These are phyloP conservation scores for Protomyces pachydermus DNA, from an alignment of 1,139 yeast genomes.

Conservation along the genomic window DNA sequence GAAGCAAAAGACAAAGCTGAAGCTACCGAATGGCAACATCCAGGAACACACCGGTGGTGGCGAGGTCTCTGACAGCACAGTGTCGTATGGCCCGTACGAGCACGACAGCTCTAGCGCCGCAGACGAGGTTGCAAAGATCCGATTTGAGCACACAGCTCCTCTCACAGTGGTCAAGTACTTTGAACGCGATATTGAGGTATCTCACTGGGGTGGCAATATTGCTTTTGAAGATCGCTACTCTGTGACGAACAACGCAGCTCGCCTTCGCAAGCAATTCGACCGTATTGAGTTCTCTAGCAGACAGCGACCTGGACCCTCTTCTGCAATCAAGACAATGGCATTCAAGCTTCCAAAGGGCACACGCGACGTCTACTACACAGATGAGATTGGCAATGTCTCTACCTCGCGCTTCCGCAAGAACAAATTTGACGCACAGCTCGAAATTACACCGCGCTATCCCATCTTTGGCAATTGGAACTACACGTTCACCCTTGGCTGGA, in stretches of 20 bases:
- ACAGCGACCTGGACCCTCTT: constrained; percentile 36
- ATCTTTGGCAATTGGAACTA: constrained; percentile 94
- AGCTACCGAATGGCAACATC: constrained; percentile 28
- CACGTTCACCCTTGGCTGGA: constrained; percentile 94
- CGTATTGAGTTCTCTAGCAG: constrained; percentile 41
- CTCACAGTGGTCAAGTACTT: constrained; percentile 56
- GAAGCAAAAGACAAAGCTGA: constrained; percentile 46
- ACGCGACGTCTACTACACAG: constrained; percentile 70
- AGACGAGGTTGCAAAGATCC: constrained; percentile 46
- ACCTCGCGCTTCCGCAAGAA: constrained; percentile 51
- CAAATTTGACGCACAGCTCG: constrained; percentile 45
- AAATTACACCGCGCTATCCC: constrained; percentile 83
- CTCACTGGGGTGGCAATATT: constrained; percentile 62
- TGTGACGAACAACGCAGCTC: constrained; percentile 69
- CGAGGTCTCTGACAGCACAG: constrained; percentile 45
- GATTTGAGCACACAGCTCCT: constrained; percentile 66
- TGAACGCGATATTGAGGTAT: constrained; percentile 76
- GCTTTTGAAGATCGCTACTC: constrained; percentile 82
- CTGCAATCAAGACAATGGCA: constrained; percentile 43
- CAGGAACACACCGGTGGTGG: constrained; percentile 30
- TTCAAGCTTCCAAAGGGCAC: constrained; percentile 54
- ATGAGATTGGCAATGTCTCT: constrained; percentile 91
- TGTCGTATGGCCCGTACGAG: constrained; percentile 57
- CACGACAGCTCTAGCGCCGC: constrained; percentile 48
- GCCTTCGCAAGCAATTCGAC: constrained; percentile 47